These are phyloP conservation scores for Leccinum insolens DNA, from an alignment of 1,284 basidiomycete species.

Conservation along the genomic window DNA sequence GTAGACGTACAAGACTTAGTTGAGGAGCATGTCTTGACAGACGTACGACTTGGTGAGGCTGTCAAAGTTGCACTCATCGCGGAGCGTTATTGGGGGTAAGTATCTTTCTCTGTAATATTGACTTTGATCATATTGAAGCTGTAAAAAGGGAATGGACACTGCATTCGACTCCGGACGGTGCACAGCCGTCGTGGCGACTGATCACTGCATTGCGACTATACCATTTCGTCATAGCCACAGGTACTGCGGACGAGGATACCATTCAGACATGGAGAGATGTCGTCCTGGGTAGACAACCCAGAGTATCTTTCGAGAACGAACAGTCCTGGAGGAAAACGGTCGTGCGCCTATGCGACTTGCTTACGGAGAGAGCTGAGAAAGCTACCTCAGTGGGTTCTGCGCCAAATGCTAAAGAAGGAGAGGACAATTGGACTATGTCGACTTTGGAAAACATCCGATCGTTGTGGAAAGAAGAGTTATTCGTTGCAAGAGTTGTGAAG, in stretches of 20 bases:
- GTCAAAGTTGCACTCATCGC: constrained; percentile 55
- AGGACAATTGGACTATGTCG: constrained; percentile 34
- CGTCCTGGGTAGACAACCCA: constrained; percentile 44
- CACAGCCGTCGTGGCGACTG: constrained; percentile 76
- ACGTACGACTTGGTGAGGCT: constrained; percentile 41
- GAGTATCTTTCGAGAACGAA: constrained; percentile 54
- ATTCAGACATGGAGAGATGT: constrained; percentile 60
- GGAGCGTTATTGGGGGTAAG: constrained; percentile 79
- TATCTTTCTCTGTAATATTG: constrained; percentile 3
- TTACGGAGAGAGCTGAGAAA: constrained; percentile 37
- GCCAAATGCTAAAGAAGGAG: not conserved
- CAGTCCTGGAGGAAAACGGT: constrained; percentile 39
- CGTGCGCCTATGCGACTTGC: constrained; percentile 38
- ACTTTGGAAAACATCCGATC: constrained; percentile 35
- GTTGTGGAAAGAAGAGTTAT: constrained; percentile 53
- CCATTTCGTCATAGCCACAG: constrained; percentile 39
- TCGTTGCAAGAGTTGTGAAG: constrained; percentile 53
- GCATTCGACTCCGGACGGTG: constrained; percentile 57
- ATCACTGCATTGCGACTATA: constrained; percentile 72
- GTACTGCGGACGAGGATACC: constrained; percentile 30
- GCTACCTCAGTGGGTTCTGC: not conserved
- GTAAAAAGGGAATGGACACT: constrained; percentile 68
- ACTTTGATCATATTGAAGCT: not conserved
- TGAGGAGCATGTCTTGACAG: constrained; percentile 48
- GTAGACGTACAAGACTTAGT: constrained; percentile 64